phyloP scores from a whole-genome alignment of 1,284 basidiomycete species.

The Austroboletus novae-zelandiae region DNA sequence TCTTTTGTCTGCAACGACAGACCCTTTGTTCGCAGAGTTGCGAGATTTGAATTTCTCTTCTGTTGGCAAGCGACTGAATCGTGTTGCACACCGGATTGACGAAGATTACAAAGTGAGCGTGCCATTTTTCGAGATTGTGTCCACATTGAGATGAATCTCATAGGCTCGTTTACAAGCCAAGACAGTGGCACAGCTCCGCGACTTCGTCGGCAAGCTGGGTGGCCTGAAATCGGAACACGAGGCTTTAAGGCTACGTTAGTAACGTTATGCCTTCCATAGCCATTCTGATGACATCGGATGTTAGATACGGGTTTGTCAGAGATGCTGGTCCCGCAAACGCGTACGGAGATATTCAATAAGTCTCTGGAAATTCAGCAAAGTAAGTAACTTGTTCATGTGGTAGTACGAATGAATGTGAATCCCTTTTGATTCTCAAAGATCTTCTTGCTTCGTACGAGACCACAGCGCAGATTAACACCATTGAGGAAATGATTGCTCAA shows the following conservation, averaged over 20 bases:
- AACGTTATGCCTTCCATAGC: conserved; percentile 1
- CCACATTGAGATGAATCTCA: conserved; percentile 21
- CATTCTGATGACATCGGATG: conserved; percentile 6
- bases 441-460: conserved; percentile 88
- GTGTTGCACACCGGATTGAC: conserved; percentile 81
- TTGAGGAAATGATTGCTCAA: conserved; percentile 86
- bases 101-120: conserved; percentile 81
- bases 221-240: conserved; percentile 92
- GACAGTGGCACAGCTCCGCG: conserved; percentile 88
- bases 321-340: conserved; percentile 80
- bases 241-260: conserved; percentile 80
- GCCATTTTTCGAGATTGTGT: conserved; percentile 4
- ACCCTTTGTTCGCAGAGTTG: conserved; percentile 83
- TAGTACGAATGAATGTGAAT: conserved; percentile 10
- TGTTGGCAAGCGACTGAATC: conserved; percentile 84
- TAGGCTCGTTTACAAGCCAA: conserved; percentile 78
- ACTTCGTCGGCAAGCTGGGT: conserved; percentile 94
- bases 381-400: conserved; percentile 36
- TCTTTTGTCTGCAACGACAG: conserved; percentile 71
- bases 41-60: conserved; percentile 92
- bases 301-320: conserved; percentile 95
- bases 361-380: conserved; percentile 96
- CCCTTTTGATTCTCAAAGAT: conserved; percentile 47
- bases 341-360: conserved; percentile 88
- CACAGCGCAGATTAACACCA: conserved; percentile 69